A percentile compares a stretch with the other conserved stretches of the same genome.
phyloP scores from a whole-genome alignment of 169 alveolate genomes.

The Plasmodium berghei region DNA sequence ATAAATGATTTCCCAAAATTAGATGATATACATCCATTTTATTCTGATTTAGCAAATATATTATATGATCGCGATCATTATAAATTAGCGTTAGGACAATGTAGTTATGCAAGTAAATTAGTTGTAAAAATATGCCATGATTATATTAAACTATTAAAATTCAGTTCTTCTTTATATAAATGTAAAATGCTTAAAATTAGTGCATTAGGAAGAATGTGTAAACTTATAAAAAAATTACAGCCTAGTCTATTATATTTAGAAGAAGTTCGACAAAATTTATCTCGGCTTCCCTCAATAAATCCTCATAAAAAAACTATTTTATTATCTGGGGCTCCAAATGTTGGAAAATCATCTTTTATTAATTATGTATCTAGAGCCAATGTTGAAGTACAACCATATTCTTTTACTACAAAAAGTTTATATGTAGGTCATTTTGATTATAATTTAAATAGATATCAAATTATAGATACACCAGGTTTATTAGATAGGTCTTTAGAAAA shows the following conservation, averaged over 20 bases:
- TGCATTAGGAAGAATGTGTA: slow-evolving; percentile 98
- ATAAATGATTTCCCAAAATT: slow-evolving; percentile 97
- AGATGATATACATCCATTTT: slow-evolving; percentile 99
- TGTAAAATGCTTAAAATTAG: slow-evolving; percentile 98
- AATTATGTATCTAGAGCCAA: slow-evolving; percentile 97
- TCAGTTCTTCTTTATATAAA: slow-evolving; percentile 97
- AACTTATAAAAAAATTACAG: slow-evolving; percentile 95
- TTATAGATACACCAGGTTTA: slow-evolving; percentile 99
- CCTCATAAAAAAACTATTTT: slow-evolving; percentile 95
- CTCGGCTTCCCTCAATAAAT: slow-evolving; percentile 97
- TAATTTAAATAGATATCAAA: slow-evolving; percentile 97
- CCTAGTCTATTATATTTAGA: slow-evolving; percentile 97
- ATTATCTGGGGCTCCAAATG: slow-evolving; percentile 99
- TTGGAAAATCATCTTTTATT: slow-evolving; percentile 98
- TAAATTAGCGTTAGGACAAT: slow-evolving; percentile 98
- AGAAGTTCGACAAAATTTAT: slow-evolving; percentile 98
- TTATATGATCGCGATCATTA: slow-evolving; percentile 99
- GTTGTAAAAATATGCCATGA: slow-evolving; percentile 97
- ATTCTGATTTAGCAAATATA: slow-evolving; percentile 97
- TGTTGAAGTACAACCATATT: slow-evolving; percentile 98
- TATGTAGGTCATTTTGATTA: slow-evolving; percentile 99
- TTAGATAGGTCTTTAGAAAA: slow-evolving; percentile 98
- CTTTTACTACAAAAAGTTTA: slow-evolving; percentile 99
- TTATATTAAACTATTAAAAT: slow-evolving; percentile 96
- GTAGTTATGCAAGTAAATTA: slow-evolving; percentile 93